phyloP scores from a whole-genome alignment of 2,329 filamentous ascomycete genomes.

The Penicillium sp. region DNA sequence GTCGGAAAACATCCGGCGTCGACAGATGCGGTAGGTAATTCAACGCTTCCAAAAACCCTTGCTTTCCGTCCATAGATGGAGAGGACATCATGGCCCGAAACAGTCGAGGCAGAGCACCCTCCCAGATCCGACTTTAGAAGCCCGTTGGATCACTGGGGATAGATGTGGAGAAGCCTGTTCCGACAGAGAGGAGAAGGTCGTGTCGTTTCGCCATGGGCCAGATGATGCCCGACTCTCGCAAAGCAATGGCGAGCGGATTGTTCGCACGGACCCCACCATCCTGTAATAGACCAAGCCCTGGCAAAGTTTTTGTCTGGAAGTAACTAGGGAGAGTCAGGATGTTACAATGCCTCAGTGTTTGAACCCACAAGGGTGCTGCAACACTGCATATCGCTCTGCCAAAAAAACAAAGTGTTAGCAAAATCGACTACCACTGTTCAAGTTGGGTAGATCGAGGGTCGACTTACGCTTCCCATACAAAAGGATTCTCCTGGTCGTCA shows the following conservation, averaged over 20 bases:
- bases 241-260: constrained; percentile 21
- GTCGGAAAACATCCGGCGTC: constrained; percentile 2
- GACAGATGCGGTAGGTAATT: constrained; percentile 9
- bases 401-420: background rate
- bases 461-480: constrained; percentile 12
- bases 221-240: constrained; percentile 18
- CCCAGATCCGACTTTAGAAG: background rate
- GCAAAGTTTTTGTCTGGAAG: constrained; percentile 17
- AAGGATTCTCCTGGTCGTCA: constrained; percentile 12
- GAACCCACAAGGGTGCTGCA: constrained; percentile 22
- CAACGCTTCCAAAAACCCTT: constrained; percentile 15
- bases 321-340: constrained; percentile 10
- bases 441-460: background rate
- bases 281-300: constrained; percentile 14
- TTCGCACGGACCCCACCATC: constrained; percentile 28
- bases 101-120: constrained; percentile 15
- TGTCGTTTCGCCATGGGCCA: constrained; percentile 15
- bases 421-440: no score
- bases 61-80: constrained; percentile 21
- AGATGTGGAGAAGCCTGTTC: constrained; percentile 12
- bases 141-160: background rate
- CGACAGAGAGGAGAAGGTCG: background rate
- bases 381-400: constrained; percentile 15
- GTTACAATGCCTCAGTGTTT: no score
- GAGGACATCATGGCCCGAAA: constrained; percentile 20